Evolutionary conservation across 768 basidiomycete genomes (phyloP).

Genomic region (Daedaleopsis sinensis): DNA sequence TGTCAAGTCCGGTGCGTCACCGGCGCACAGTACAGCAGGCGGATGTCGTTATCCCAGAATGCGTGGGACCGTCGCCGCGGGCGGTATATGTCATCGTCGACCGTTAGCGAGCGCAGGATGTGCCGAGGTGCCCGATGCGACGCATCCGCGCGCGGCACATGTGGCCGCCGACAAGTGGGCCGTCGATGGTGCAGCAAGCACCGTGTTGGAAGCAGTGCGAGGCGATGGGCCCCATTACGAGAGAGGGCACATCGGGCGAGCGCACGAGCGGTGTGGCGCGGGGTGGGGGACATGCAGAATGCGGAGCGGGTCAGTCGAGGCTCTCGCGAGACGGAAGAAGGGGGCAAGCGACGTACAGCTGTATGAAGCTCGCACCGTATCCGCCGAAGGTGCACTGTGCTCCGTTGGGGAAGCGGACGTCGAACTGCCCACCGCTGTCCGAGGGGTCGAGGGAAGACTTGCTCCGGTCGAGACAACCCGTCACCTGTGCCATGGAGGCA

Average conservation of each 20-base stretch:
- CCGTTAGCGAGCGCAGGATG: conserved; percentile 3
- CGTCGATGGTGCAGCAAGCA: background rate
- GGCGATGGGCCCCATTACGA: conserved; percentile 8
- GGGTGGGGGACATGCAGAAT: background rate
- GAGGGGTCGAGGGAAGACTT: conserved; percentile 33
- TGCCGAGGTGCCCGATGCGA: conserved; percentile 1
- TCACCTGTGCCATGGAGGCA: conserved; percentile 31
- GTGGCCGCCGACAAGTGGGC: conserved; percentile 4
- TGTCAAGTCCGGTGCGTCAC: background rate
- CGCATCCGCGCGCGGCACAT: conserved; percentile 11
- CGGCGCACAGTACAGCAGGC: background rate
- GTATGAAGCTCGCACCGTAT: conserved; percentile 53
- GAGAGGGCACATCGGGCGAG: conserved; percentile 1
- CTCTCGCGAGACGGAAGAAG: background rate
- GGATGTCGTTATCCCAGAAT: background rate
- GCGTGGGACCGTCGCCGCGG: conserved; percentile 1
- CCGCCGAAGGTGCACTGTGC: conserved; percentile 56
- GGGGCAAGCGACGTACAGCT: conserved; percentile 40
- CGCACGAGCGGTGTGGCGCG: background rate
- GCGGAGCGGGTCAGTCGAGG: conserved; percentile 1
- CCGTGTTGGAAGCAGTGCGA: background rate
- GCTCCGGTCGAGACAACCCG: conserved; percentile 41
- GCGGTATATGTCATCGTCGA: background rate
- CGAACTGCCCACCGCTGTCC: conserved; percentile 54
- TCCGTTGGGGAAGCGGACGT: conserved; percentile 54